Percentiles rank a stretch among this genome's conserved stretches.
These are phyloP conservation scores for Blastobotrys americana DNA, from an alignment of 805 yeast species.

Conservation along the genomic window DNA sequence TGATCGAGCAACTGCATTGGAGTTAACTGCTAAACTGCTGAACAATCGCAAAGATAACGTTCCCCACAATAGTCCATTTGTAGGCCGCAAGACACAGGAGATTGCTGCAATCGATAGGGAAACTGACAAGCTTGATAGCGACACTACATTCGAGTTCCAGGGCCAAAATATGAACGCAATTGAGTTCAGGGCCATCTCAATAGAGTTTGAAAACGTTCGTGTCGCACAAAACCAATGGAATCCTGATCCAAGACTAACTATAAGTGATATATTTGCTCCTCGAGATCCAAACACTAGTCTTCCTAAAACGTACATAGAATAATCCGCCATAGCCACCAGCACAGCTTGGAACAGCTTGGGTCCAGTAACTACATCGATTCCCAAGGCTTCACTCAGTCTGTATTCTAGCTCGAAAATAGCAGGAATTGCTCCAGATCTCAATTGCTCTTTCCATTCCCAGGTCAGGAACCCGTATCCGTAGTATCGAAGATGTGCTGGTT, in stretches of 20 bases:
- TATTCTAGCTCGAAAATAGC: constrained; percentile 50
- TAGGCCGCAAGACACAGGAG: constrained; percentile 74
- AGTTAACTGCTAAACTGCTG: constrained; percentile 44
- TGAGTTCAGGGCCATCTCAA: constrained; percentile 67
- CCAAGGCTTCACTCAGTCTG: constrained; percentile 27
- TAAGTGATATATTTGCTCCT: constrained; percentile 33
- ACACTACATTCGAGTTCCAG: constrained; percentile 34
- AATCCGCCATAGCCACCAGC: constrained; percentile 68
- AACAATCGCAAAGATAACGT: too few species aligned
- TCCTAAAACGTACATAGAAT: constrained; percentile 45
- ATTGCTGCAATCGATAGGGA: constrained; percentile 49
- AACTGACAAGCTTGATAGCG: constrained; percentile 23
- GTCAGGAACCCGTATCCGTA: constrained; percentile 79
- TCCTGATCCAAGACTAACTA: constrained; percentile 52
- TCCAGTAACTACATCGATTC: constrained; percentile 32
- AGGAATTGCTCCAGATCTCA: constrained; percentile 79
- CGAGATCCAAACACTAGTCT: constrained; percentile 24
- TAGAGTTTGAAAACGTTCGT: constrained; percentile 77
- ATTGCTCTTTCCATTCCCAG: constrained; percentile 86
- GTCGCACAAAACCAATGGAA: constrained; percentile 79
- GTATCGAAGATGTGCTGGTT: constrained; percentile 75
- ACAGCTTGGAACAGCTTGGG: constrained; percentile 69
- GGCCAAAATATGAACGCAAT: constrained; percentile 69
- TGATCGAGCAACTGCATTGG: constrained; percentile 16
- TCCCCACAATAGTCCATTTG: constrained; percentile 73